These are phyloP conservation scores for Hypoxylon fuscum DNA, from an alignment of 495 filamentous ascomycete genomes.

Conservation along the genomic window DNA sequence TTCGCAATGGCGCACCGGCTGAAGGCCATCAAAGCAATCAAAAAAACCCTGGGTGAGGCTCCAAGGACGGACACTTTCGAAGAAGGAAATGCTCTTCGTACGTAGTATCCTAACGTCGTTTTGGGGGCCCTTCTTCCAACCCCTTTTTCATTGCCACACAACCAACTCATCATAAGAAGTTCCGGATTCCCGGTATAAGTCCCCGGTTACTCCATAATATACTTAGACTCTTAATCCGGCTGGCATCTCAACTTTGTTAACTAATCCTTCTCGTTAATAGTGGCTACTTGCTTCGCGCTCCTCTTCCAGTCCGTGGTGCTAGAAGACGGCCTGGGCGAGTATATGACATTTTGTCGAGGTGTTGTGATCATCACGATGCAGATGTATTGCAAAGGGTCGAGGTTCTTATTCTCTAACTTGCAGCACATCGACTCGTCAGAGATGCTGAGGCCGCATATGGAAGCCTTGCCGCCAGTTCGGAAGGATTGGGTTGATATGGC, in stretches of 20 bases:
- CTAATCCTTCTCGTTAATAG: conserved; percentile 33
- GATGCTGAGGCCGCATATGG: conserved; percentile 47
- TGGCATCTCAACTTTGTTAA: neutral
- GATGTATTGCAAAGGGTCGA: conserved; percentile 54
- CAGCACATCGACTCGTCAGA: conserved; percentile 43
- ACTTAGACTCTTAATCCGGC: no score
- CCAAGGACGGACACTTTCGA: conserved; percentile 46
- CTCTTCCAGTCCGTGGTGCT: conserved; percentile 68
- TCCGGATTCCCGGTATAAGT: no score
- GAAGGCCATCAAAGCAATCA: conserved; percentile 65
- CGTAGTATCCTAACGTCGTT: neutral
- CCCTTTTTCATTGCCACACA: neutral
- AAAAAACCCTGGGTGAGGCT: conserved; percentile 52
- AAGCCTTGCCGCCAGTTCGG: conserved; percentile 45
- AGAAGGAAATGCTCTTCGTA: conserved; percentile 55
- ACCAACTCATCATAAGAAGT: no score
- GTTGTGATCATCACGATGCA: conserved; percentile 62
- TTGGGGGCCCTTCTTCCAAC: no score
- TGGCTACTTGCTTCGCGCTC: conserved; percentile 68
- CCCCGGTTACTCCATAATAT: no score
- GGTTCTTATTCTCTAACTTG: conserved; percentile 58
- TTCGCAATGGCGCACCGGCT: conserved; percentile 63
- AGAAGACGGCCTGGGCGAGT: conserved; percentile 68
- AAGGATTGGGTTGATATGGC: conserved; percentile 49
- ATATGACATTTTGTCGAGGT: conserved; percentile 69